phyloP scores from a whole-genome alignment of 805 yeast genomes.

The Starmera caribaea region DNA sequence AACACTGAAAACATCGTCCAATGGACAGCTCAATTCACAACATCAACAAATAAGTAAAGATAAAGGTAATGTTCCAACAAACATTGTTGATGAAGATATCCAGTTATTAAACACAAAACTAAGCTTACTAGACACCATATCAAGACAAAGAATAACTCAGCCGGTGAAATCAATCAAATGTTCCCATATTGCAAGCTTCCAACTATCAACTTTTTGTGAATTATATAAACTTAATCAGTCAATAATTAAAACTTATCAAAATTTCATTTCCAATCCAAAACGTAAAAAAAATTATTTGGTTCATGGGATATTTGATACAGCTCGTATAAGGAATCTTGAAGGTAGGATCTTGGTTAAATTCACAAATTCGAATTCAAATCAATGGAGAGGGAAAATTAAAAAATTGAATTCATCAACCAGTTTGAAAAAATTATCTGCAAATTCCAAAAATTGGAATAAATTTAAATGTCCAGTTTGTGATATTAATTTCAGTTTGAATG shows the following conservation, averaged over 20 bases:
- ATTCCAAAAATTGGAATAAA: not conserved
- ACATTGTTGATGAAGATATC: conserved; percentile 4
- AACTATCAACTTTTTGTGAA: conserved; percentile 6
- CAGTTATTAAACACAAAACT: conserved; percentile 7
- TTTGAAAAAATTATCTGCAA: conserved; percentile 4
- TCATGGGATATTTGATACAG: not conserved
- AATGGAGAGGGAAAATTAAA: not conserved
- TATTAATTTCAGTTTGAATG: conserved; percentile 4
- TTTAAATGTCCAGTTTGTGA: conserved; percentile 12
- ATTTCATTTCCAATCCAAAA: not conserved
- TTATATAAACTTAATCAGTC: not conserved
- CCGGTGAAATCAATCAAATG: conserved; percentile 10
- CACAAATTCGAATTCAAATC: not conserved
- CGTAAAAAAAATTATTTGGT: not conserved
- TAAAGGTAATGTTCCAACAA: no score
- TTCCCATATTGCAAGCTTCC: conserved; percentile 9
- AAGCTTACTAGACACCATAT: conserved; percentile 9
- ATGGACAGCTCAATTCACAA: no score
- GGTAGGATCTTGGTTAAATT: not conserved
- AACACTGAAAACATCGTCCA: no score
- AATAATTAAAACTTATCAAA: conserved; percentile 2
- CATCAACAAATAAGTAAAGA: no score
- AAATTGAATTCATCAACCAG: not conserved
- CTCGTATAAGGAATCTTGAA: not conserved
- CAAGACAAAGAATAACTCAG: conserved; percentile 6